Conservation (phyloP, 2,329 filamentous ascomycete genomes). For the Zalaria obscura region DNA sequence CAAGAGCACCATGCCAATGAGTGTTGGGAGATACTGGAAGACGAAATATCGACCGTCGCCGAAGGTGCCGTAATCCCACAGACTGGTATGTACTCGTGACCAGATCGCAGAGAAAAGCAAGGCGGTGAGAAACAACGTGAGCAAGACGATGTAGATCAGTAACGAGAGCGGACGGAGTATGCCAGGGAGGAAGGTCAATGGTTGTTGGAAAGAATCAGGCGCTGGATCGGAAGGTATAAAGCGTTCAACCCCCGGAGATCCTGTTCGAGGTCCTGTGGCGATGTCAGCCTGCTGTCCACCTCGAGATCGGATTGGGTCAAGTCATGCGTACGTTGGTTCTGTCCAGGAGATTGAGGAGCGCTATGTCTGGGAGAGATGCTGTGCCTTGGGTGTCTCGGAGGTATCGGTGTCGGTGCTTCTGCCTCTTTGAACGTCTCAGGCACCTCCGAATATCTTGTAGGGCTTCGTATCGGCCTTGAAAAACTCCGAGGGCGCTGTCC, state of each 20-base stretch:
- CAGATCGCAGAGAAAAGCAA: constrained; percentile 61
- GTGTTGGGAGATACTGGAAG: constrained; percentile 71
- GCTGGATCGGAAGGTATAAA: constrained; percentile 18
- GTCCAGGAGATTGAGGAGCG: not conserved
- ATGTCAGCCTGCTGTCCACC: too few species aligned
- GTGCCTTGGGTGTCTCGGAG: constrained; percentile 1
- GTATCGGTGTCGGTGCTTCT: constrained; percentile 1
- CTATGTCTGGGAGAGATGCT: not conserved
- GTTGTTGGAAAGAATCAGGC: constrained; percentile 13
- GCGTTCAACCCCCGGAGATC: constrained; percentile 9
- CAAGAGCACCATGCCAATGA: constrained; percentile 56
- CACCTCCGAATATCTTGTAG: not conserved
- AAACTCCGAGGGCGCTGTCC: constrained; percentile 15
- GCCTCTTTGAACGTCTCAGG: not conserved
- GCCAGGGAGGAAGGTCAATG: constrained; percentile 55
- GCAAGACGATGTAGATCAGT: constrained; percentile 43
- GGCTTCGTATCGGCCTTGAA: not conserved
- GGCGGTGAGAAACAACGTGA: constrained; percentile 55
- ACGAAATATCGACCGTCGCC: constrained; percentile 68
- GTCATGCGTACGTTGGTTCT: not conserved
- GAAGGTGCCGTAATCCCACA: constrained; percentile 55
- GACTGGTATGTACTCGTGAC: constrained; percentile 46
- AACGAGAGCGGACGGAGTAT: constrained; percentile 57
- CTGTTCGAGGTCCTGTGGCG: not conserved
- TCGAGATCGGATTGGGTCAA: too few species aligned